phyloP scores from a whole-genome alignment of 2,329 filamentous ascomycete species.

The Venturia pyrina region DNA sequence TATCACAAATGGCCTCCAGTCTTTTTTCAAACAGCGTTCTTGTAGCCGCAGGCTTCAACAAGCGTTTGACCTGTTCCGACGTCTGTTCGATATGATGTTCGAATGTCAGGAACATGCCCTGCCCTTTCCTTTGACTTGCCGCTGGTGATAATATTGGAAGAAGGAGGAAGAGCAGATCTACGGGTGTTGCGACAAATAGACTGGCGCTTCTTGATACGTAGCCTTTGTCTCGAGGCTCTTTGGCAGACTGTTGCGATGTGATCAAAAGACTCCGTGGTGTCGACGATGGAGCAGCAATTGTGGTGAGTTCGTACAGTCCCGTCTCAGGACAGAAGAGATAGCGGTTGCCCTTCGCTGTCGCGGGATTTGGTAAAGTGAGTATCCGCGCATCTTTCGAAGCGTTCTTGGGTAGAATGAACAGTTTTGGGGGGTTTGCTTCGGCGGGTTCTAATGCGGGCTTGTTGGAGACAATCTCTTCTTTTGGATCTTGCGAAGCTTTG shows the following conservation, averaged over 20 bases:
- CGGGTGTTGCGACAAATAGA: constrained; percentile 70
- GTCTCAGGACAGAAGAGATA: constrained; percentile 50
- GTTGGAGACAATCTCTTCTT: constrained; percentile 14
- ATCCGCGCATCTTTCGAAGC: constrained; percentile 44
- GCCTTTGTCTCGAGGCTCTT: constrained; percentile 23
- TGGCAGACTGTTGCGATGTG: constrained; percentile 21
- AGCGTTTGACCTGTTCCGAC: constrained; percentile 48
- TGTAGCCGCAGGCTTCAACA: constrained; percentile 38
- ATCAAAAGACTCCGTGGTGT: constrained; percentile 47
- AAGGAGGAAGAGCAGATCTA: constrained; percentile 78
- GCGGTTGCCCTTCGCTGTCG: constrained; percentile 35
- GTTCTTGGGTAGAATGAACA: constrained; percentile 48
- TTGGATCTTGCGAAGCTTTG: neutral
- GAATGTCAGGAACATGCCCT: constrained; percentile 55
- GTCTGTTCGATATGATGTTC: constrained; percentile 62
- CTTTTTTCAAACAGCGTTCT: constrained; percentile 46
- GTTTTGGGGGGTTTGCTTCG: constrained; percentile 36
- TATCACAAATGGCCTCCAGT: constrained; percentile 66
- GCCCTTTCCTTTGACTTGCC: constrained; percentile 35
- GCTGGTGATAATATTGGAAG: constrained; percentile 56
- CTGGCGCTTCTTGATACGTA: constrained; percentile 58
- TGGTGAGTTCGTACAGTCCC: constrained; percentile 53
- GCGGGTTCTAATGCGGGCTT: constrained; percentile 25
- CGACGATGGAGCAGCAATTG: constrained; percentile 40
- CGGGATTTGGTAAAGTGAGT: constrained; percentile 45